phyloP scores from a whole-genome alignment of 257 asterid genomes.

The Scutellaria baicalensis region DNA sequence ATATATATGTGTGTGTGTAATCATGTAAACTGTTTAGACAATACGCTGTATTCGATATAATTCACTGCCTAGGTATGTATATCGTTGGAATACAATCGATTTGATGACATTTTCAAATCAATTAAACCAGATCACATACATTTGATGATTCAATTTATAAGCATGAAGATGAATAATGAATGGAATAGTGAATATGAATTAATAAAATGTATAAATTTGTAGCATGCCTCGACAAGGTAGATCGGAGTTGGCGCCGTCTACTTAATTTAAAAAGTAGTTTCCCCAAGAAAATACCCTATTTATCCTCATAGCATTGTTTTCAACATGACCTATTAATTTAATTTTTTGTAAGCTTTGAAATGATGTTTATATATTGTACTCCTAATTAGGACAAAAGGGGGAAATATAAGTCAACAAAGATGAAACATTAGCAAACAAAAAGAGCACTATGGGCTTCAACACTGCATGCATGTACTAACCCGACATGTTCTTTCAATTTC shows the following conservation, averaged over 20 bases:
- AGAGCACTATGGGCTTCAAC: neutral
- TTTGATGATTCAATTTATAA: neutral
- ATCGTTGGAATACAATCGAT: too few relatives aligned
- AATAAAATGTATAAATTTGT: neutral
- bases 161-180: neutral
- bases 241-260: slow-evolving; percentile 56
- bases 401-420: neutral
- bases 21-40: too few relatives aligned
- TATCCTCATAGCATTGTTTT: neutral
- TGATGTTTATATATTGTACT: neutral
- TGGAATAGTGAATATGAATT: neutral
- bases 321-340: neutral
- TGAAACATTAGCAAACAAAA: neutral
- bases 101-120: neutral
- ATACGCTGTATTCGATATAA: too few relatives aligned
- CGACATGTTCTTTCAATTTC: neutral
- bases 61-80: too few relatives aligned
- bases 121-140: neutral
- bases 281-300: slow-evolving; percentile 1
- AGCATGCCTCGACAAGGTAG: slow-evolving; percentile 34
- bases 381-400: neutral
- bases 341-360: neutral
- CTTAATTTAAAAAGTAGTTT: neutral
- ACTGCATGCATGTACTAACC: neutral
- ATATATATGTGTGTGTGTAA: neutral